Conservation (phyloP, 2,329 filamentous ascomycete genomes). For the Penicillium sp. region DNA sequence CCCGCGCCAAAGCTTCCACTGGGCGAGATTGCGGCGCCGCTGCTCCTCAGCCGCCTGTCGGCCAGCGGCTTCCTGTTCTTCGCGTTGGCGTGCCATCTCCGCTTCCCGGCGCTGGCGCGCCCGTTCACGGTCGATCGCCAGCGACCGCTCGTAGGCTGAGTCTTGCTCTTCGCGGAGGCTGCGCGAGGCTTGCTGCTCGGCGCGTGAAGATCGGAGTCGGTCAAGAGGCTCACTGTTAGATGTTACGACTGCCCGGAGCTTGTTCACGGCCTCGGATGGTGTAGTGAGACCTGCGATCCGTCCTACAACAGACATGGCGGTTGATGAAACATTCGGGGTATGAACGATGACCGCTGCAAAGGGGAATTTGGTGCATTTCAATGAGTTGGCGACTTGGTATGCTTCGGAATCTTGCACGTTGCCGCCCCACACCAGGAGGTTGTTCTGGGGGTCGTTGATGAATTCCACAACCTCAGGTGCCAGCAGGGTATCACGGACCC, state of each 20-base stretch:
- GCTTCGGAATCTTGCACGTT: conserved; percentile 91
- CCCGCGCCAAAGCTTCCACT: conserved; percentile 81
- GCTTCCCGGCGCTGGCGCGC: conserved; percentile 73
- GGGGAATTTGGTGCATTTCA: conserved; percentile 88
- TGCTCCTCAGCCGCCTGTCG: conserved; percentile 61
- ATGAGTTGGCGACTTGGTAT: conserved; percentile 84
- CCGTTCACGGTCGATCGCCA: conserved; percentile 84
- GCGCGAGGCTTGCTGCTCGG: conserved; percentile 77
- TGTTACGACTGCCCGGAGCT: conserved; percentile 69
- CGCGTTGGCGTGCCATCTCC: conserved; percentile 60
- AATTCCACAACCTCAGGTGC: conserved; percentile 70
- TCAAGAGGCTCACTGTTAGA: conserved; percentile 75
- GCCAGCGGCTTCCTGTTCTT: conserved; percentile 65
- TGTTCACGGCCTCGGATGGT: conserved; percentile 68
- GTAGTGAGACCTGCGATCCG: conserved; percentile 72
- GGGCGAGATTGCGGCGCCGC: conserved; percentile 53
- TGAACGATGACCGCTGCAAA: conserved; percentile 84
- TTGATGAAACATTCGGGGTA: conserved; percentile 77
- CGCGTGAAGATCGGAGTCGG: conserved; percentile 69
- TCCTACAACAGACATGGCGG: conserved; percentile 86
- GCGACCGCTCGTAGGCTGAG: conserved; percentile 84
- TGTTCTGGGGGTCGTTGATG: conserved; percentile 70
- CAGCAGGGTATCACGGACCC: conserved; percentile 78
- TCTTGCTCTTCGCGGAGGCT: conserved; percentile 85
- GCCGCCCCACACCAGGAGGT: conserved; percentile 87